Evolutionary conservation across 2,329 filamentous ascomycete genomes (phyloP).

Genomic region (Fusarium sp.): DNA sequence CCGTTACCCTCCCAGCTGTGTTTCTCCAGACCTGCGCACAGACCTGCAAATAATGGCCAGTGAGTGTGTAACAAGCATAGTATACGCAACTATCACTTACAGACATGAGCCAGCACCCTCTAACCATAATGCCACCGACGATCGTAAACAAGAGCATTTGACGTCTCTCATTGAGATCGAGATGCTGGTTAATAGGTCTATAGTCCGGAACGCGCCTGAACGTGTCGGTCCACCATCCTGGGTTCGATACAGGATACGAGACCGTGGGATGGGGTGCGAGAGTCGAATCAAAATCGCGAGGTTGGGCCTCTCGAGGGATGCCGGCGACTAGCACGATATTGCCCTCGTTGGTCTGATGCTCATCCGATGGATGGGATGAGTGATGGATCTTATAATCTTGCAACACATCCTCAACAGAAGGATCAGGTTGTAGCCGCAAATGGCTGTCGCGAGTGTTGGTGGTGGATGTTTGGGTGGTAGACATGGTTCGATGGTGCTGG

Average conservation of each 20-base stretch:
- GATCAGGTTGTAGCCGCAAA: not conserved
- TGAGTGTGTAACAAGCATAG: no score
- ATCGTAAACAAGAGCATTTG: not conserved
- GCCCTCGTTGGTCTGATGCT: not conserved
- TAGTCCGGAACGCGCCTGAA: not conserved
- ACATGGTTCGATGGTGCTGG: not conserved
- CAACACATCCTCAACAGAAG: not conserved
- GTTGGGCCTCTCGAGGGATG: not conserved
- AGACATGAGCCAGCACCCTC: not conserved
- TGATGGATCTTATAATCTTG: conserved; percentile 10
- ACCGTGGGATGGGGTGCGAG: not conserved
- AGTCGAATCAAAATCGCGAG: not conserved
- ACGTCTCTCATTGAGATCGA: not conserved
- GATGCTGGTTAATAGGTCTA: not conserved
- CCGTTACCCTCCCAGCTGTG: not conserved
- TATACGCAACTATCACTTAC: not conserved
- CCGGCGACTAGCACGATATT: not conserved
- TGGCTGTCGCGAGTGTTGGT: no score
- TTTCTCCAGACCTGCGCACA: not conserved
- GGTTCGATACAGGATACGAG: conserved; percentile 5
- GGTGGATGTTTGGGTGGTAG: not conserved
- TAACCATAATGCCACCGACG: not conserved
- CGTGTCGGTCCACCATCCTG: not conserved
- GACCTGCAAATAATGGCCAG: not conserved
- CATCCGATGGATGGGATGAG: not conserved